Percentiles rank a stretch among this genome's conserved stretches.
Conservation (phyloP, 208 protist genomes). For the Acanthamoeba castellanii region DNA sequence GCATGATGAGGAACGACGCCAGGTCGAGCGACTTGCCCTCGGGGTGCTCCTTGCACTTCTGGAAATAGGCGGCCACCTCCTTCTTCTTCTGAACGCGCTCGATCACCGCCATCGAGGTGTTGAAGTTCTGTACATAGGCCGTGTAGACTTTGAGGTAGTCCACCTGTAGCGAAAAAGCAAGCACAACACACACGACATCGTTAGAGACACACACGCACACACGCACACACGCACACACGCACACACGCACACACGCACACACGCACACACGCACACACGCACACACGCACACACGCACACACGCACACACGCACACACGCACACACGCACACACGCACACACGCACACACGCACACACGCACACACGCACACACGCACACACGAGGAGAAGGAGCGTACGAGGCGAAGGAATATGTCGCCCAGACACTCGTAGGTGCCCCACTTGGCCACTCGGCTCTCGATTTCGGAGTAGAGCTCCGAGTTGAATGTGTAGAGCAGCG, state of each 20-base stretch:
- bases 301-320: too few species aligned
- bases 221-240: too few species aligned
- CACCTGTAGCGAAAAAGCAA: neutral
- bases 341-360: neutral
- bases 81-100: slow-evolving; percentile 60
- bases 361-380: neutral
- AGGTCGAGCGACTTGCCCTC: slow-evolving; percentile 38
- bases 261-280: too few species aligned
- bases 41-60: slow-evolving; percentile 63
- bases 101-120: slow-evolving; percentile 48
- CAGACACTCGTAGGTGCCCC: slow-evolving; percentile 3
- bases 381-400: neutral
- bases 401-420: slow-evolving; percentile 47
- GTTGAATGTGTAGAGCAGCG: slow-evolving; percentile 13
- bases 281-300: too few species aligned
- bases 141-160: slow-evolving; percentile 69
- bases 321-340: too few species aligned
- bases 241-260: too few species aligned
- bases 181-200: neutral
- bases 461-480: neutral
- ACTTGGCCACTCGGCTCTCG: neutral
- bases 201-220: neutral
- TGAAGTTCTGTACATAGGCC: slow-evolving; percentile 58
- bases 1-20: slow-evolving; percentile 55
- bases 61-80: slow-evolving; percentile 49